Evolutionary conservation across 108 stramenopile genomes (phyloP).

Genomic region (Thalassiosira profunda): DNA sequence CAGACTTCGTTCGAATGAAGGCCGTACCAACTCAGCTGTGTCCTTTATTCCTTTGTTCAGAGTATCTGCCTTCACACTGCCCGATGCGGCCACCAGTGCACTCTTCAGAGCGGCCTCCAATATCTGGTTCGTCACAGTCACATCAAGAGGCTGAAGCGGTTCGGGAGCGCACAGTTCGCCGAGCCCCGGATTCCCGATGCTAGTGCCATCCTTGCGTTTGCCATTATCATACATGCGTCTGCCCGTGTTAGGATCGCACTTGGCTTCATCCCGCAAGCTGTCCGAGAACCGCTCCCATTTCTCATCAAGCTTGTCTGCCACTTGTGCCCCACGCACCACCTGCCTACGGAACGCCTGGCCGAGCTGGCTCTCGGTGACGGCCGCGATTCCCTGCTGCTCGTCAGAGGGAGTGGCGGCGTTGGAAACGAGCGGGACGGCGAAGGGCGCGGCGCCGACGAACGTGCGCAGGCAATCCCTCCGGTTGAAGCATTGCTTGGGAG

Average conservation of each 20-base stretch:
- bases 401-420: slow-evolving; percentile 13
- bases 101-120: slow-evolving; percentile 25
- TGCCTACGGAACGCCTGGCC: slow-evolving; percentile 47
- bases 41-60: slow-evolving; percentile 32
- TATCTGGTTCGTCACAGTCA: slow-evolving; percentile 12
- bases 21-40: slow-evolving; percentile 42
- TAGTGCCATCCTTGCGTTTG: slow-evolving; percentile 58
- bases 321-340: slow-evolving; percentile 48
- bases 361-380: slow-evolving; percentile 49
- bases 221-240: slow-evolving; percentile 68
- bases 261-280: slow-evolving; percentile 50
- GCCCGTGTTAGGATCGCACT: slow-evolving; percentile 56
- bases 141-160: slow-evolving; percentile 38
- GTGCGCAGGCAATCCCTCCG: slow-evolving; percentile 19
- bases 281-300: slow-evolving; percentile 58
- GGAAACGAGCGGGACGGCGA: slow-evolving; percentile 20
- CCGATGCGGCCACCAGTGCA: slow-evolving; percentile 20
- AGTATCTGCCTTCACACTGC: slow-evolving; percentile 4
- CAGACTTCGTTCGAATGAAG: slow-evolving; percentile 56
- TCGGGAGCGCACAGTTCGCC: slow-evolving; percentile 56
- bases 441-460: neutral
- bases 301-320: slow-evolving; percentile 58
- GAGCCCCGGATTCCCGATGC: slow-evolving; percentile 63
- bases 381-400: slow-evolving; percentile 47
- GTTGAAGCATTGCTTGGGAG: slow-evolving; percentile 9